A percentile compares a stretch with the other conserved stretches of the same genome.
These are phyloP conservation scores for Tylopilus vinaceipallidus DNA, from an alignment of 768 basidiomycete species.

Conservation along the genomic window DNA sequence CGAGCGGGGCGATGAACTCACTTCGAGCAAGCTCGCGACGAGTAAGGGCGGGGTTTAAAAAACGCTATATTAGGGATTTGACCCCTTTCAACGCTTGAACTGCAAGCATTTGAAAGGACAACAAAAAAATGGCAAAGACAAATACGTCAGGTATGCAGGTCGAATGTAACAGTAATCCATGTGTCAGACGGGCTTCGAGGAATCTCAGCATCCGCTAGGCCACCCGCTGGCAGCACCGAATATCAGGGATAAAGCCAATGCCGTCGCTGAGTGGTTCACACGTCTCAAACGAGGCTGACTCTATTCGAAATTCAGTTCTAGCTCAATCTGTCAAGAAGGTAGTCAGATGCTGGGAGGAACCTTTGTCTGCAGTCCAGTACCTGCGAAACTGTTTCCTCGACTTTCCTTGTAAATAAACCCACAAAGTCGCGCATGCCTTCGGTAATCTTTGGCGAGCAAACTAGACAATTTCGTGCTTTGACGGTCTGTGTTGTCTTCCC, in stretches of 20 bases:
- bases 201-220: constrained; percentile 1
- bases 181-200: neutral
- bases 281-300: too few species aligned
- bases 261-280: too few species aligned
- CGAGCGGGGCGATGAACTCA: constrained; percentile 33
- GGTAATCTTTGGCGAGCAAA: constrained; percentile 1
- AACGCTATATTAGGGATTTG: constrained; percentile 7
- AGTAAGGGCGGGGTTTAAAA: constrained; percentile 26
- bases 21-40: constrained; percentile 3
- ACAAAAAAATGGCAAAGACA: neutral
- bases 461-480: neutral
- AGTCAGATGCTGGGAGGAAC: neutral
- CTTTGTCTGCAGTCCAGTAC: neutral
- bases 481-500: neutral
- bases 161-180: neutral
- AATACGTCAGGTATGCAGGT: neutral
- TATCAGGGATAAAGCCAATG: too few species aligned
- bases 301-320: constrained; percentile 6
- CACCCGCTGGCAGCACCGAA: too few species aligned
- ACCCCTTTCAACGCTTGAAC: too few species aligned
- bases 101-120: neutral
- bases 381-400: constrained; percentile 10
- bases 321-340: constrained; percentile 4
- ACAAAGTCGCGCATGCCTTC: constrained; percentile 16
- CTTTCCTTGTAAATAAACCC: constrained; percentile 5